Evolutionary conservation across 441 rosid species (phyloP), one percentile per base, ranked within the genome.

Genomic region (Euphorbia corollata): DNA sequence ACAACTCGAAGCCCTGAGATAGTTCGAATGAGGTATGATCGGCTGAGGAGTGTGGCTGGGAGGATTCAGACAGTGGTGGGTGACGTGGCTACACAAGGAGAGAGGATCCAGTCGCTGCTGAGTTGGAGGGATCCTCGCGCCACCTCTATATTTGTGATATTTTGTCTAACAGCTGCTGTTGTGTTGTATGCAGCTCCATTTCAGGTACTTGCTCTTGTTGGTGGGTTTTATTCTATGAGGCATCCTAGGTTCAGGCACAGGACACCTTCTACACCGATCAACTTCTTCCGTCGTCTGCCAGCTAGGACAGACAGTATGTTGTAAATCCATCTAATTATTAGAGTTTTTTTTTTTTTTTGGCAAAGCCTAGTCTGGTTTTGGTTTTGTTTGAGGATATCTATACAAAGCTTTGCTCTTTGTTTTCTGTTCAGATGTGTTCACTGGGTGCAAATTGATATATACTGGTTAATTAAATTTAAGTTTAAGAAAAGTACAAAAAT

Each of bases 111-210:
- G 30, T 87, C 90, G 18, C 74, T 91, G 15, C 64, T 91, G 71
- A 89, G 89, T 70, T 94, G 97, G 99, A 82, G 97, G 55, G 97
- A 91, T 79, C 95, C 96, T 16, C 92, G 99, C 0, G 99, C 97
- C 41, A 86, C 99, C 0, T 66, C 83, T 2, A 72, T 89, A 41
- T 94, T 83, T 70, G 59, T 91, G 81, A 74, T 74, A 5, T 73
- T 85, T 61, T 89, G 96, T 76, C 68, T 94, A 11, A 50, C 81
- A 55, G 84, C 85, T 47, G 92, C 96, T 30, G 55, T 85, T 38
- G 84, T 87, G 45, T 62, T 88, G 78, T 94, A 84, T 62, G 81
- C 76, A 66, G 84, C 86, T 2, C 94, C 99, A 23, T 84, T 89
- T 68, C 89, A 85, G 81, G 82, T 80, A 43, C 77, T 94, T 60